phyloP scores from a whole-genome alignment of 345 rosid genomes.

The Aurinia saxatilis region DNA sequence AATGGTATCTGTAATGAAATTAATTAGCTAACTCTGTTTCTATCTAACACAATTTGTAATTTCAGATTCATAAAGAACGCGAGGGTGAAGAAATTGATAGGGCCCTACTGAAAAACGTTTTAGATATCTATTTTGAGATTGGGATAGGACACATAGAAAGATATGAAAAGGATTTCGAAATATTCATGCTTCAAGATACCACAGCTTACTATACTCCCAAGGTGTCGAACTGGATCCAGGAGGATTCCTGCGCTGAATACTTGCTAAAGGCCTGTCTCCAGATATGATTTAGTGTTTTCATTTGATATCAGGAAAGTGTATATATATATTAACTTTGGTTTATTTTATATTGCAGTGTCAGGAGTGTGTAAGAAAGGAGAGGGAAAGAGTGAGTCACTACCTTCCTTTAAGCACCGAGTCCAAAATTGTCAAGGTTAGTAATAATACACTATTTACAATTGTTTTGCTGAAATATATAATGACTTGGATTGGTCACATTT shows the following conservation, averaged over 20 bases:
- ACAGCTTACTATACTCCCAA: conserved; percentile 65
- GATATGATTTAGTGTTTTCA: too few species aligned
- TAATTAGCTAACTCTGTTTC: background rate
- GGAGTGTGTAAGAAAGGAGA: too few species aligned
- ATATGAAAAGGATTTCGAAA: conserved; percentile 67
- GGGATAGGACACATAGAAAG: conserved; percentile 45
- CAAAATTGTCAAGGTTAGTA: too few species aligned
- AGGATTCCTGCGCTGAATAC: conserved; percentile 69
- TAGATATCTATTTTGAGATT: conserved; percentile 62
- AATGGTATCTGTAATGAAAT: background rate
- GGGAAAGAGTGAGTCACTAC: too few species aligned
- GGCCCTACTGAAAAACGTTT: conserved; percentile 53
- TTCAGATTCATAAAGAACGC: too few species aligned
- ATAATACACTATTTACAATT: too few species aligned
- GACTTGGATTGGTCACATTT: too few species aligned
- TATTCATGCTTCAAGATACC: conserved; percentile 44
- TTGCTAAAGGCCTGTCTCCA: conserved; percentile 37
- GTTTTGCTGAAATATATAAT: too few species aligned
- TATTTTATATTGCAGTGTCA: too few species aligned
- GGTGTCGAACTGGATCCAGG: conserved; percentile 67
- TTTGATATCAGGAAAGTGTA: too few species aligned
- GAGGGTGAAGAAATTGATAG: conserved; percentile 77
- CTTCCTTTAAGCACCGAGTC: too few species aligned
- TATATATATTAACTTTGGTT: too few species aligned
- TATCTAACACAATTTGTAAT: background rate